A percentile compares a stretch with the other conserved stretches of the same genome.
Conservation (phyloP, 2,329 filamentous ascomycete species). For the Penicillium sp. region DNA sequence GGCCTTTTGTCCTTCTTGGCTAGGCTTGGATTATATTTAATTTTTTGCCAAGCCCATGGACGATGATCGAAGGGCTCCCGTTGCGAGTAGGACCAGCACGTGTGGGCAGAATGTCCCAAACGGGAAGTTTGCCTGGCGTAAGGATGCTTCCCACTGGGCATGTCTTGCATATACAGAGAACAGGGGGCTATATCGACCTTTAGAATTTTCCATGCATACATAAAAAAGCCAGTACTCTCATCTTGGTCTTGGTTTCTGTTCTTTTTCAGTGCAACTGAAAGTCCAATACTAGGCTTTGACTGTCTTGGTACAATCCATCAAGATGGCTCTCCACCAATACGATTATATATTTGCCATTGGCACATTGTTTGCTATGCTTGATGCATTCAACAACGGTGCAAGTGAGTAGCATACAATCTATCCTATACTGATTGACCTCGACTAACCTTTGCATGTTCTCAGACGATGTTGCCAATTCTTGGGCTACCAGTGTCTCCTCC, state of each 20-base stretch:
- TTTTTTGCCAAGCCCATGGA: slow-evolving; percentile 13
- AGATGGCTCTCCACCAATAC: slow-evolving; percentile 61
- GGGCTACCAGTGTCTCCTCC: slow-evolving; percentile 79
- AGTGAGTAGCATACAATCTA: slow-evolving; percentile 52
- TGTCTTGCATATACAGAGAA: not conserved
- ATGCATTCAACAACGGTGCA: slow-evolving; percentile 76
- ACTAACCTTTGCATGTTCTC: not conserved
- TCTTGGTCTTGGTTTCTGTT: not conserved
- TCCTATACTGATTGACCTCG: not conserved
- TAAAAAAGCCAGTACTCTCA: slow-evolving; percentile 1
- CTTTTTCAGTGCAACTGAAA: not conserved
- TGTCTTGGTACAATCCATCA: slow-evolving; percentile 28
- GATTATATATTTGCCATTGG: slow-evolving; percentile 72
- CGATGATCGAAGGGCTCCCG: slow-evolving; percentile 1
- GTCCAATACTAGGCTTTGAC: not conserved
- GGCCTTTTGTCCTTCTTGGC: not conserved
- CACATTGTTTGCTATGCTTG: slow-evolving; percentile 71
- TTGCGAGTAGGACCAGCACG: slow-evolving; percentile 22
- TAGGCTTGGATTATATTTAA: slow-evolving; percentile 7
- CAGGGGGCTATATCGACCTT: not conserved
- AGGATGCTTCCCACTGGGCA: not conserved
- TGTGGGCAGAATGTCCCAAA: slow-evolving; percentile 10
- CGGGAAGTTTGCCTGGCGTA: not conserved
- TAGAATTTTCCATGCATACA: slow-evolving; percentile 4
- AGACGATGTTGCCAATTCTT: slow-evolving; percentile 79